phyloP scores from a whole-genome alignment of 441 rosid species.

The Geranium incanum region DNA sequence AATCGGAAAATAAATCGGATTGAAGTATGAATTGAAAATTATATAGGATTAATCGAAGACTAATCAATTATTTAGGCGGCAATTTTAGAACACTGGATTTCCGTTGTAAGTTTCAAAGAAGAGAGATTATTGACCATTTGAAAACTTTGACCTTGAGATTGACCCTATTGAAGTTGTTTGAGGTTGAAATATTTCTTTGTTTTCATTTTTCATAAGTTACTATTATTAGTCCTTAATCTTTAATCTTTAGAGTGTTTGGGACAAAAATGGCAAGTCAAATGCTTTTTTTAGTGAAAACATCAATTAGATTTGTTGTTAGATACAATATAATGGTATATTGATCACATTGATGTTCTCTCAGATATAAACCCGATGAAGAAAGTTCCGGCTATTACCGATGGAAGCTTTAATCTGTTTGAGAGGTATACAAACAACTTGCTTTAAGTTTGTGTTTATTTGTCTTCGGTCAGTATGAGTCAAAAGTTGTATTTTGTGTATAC shows the following conservation, averaged over 20 bases:
- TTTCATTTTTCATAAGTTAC: background rate
- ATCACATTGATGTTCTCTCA: slow-evolving; percentile 26
- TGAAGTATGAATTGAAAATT: too few species aligned
- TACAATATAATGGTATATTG: background rate
- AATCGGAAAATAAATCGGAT: too few species aligned
- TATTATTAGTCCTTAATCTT: too few species aligned
- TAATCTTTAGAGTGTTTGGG: background rate
- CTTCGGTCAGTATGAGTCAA: background rate
- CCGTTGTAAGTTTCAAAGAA: background rate
- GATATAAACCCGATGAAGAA: slow-evolving; percentile 63
- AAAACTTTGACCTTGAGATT: background rate
- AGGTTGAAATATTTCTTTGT: background rate
- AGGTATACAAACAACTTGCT: slow-evolving; percentile 36
- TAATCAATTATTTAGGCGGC: too few species aligned
- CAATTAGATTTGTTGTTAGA: background rate
- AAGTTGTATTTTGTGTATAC: background rate
- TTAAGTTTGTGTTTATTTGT: background rate
- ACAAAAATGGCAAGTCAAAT: background rate
- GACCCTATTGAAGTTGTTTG: background rate
- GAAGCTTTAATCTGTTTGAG: slow-evolving; percentile 73
- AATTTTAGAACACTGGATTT: background rate
- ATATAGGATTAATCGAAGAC: too few species aligned
- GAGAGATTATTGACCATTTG: background rate
- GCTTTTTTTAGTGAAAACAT: background rate
- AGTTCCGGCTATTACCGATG: slow-evolving; percentile 80